Evolutionary conservation across 768 basidiomycete species (phyloP), one percentile per base, ranked within the genome.

Genomic region (Termitomyces sp.): DNA sequence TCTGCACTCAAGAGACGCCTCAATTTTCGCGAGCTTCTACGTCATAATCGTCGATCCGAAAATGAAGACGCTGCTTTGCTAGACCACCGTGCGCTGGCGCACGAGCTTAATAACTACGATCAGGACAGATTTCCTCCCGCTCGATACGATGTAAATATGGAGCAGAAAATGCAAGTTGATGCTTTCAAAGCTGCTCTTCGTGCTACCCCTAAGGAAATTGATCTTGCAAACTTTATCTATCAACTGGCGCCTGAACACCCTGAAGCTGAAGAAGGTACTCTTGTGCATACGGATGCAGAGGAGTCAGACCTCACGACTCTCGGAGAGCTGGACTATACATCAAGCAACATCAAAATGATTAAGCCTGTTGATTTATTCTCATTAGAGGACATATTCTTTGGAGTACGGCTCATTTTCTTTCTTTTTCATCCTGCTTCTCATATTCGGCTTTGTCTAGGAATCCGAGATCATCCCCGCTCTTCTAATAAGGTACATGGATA

Each of bases 401-500:
- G 40, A 4, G 50, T 51, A 51, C 6, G 25, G 11, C 8, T 14
- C 25, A n/a, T 29, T 40, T n/a, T 12, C 6, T 14, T 10, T 49
- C 2, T 4, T 2, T 35, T 44, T 16, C 2, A 37, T 27, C 35
- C 11, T 17, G 49, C 11, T 37, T 40, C 50, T 40, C 4, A 50
- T 27, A 40, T n/a, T 29, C 4, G 1, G 19, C 25, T 40, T 19
- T 19, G 6, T 23, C 5, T 17, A 51, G 42, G 31, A 16, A 32
- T 53, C 29, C 4, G 50, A 53, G 21, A 12, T n/a, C 14, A 51
- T 62, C 9, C 62, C 59, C 10, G 43, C 59, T 37, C 56, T 63
- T 29, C 45, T 63, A 25, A 50, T 63, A n/a, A 32, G 45, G 16
- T 41, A 58, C 27, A 54, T 53, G 16, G 62, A 63, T 5, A 40